phyloP scores from a whole-genome alignment of 208 protist genomes.

The Vickermania spadyakhi region DNA sequence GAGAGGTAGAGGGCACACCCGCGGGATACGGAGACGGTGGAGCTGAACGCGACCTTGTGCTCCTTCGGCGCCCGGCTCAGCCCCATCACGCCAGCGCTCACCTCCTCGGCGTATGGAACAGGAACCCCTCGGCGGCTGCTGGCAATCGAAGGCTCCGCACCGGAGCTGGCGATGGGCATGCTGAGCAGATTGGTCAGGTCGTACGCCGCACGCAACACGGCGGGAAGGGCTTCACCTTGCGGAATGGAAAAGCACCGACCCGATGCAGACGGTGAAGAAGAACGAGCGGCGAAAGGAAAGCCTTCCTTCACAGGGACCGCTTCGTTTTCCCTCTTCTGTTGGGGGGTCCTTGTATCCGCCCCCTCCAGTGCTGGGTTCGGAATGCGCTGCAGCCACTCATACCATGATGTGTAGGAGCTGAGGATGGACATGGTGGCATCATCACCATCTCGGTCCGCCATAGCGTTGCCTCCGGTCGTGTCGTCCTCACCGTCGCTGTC shows the following conservation, averaged over 20 bases:
- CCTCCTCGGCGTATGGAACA: too few relatives aligned
- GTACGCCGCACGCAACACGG: background rate
- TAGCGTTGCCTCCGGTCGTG: background rate
- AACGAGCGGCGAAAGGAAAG: background rate
- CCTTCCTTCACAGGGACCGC: background rate
- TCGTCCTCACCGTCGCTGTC: conserved; percentile 6
- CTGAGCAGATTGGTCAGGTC: background rate
- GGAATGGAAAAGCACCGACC: background rate
- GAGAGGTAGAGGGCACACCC: conserved; percentile 55
- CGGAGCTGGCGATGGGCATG: background rate
- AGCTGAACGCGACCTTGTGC: conserved; percentile 21
- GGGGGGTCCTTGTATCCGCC: too few relatives aligned
- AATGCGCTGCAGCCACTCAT: background rate
- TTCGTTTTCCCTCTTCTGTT: background rate
- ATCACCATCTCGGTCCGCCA: conserved; percentile 6
- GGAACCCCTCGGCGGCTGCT: too few relatives aligned
- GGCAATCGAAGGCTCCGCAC: background rate
- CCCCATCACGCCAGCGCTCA: conserved; percentile 31
- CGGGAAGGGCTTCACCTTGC: background rate
- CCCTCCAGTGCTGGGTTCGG: background rate
- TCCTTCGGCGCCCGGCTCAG: conserved; percentile 30
- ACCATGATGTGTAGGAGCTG: background rate
- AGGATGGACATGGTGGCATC: background rate
- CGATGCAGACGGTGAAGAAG: background rate
- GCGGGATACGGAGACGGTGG: conserved; percentile 16